A percentile compares a stretch with the other conserved stretches of the same genome.
Conservation (phyloP, 306 rosid genomes). For the Rosa multiflora region DNA sequence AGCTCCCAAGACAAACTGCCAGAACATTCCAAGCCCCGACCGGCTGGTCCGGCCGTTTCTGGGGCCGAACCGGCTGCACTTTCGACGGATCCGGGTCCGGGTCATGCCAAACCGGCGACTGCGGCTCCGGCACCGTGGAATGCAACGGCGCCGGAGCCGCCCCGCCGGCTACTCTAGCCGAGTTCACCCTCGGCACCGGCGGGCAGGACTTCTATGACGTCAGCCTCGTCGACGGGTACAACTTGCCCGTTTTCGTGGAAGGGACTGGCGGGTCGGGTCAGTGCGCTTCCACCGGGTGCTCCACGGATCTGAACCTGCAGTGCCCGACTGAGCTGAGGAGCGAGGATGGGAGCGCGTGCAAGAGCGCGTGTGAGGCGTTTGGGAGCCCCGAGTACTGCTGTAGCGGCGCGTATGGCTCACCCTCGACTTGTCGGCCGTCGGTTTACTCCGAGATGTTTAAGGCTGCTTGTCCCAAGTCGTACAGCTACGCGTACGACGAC, state of each 20-base stretch:
- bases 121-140: conserved; percentile 73
- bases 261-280: conserved; percentile 79
- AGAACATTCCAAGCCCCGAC: conserved; percentile 80
- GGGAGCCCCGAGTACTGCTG: conserved; percentile 85
- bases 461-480: conserved; percentile 57
- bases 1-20: conserved; percentile 66
- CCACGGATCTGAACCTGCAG: conserved; percentile 69
- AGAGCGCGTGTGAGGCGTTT: conserved; percentile 96
- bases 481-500: conserved; percentile 61
- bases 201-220: conserved; percentile 96
- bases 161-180: conserved; percentile 84
- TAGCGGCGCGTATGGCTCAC: no score
- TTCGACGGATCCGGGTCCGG: conserved; percentile 80
- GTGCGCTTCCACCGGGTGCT: conserved; percentile 79
- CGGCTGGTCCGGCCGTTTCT: conserved; percentile 98
- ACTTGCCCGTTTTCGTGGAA: conserved; percentile 75
- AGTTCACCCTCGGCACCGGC: conserved; percentile 84
- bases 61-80: conserved; percentile 80
- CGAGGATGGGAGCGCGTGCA: conserved; percentile 75
- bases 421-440: conserved; percentile 50
- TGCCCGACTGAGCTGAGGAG: conserved; percentile 80
- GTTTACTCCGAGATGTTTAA: conserved; percentile 64
- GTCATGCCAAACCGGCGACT: conserved; percentile 84
- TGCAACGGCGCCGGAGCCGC: conserved; percentile 95
- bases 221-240: conserved; percentile 95